phyloP scores from a whole-genome alignment of 228 moss, liverwort and hornwort species.

The Sphagnum fallax region DNA sequence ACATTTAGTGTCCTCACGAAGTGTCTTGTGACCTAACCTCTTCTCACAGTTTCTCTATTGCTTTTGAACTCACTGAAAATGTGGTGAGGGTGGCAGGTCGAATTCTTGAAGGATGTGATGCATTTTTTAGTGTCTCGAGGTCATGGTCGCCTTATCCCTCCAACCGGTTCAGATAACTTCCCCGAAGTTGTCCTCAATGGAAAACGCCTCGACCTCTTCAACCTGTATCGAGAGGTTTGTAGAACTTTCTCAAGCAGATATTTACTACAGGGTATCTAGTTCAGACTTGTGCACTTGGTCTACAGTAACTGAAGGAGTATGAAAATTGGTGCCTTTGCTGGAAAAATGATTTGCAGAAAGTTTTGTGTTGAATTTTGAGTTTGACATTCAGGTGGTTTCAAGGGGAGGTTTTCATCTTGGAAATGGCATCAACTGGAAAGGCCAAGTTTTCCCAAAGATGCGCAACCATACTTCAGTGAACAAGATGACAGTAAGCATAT shows the following conservation, averaged over 20 bases:
- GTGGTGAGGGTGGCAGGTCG: not conserved
- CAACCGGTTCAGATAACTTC: conserved; percentile 87
- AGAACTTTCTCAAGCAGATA: not conserved
- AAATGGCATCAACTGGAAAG: conserved; percentile 99
- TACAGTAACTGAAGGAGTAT: too few species aligned
- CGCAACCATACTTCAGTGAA: conserved; percentile 93
- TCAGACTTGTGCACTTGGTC: too few species aligned
- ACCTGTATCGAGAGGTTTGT: conserved; percentile 86
- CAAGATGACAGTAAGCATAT: conserved; percentile 84
- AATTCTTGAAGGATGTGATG: conserved; percentile 53
- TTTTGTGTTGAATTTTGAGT: not conserved
- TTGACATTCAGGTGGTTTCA: conserved; percentile 68
- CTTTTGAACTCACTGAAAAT: too few species aligned
- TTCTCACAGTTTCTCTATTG: too few species aligned
- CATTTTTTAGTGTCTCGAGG: conserved; percentile 83
- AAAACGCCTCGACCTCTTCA: conserved; percentile 89
- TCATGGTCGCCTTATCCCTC: conserved; percentile 86
- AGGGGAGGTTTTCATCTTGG: conserved; percentile 99
- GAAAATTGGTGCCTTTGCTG: too few species aligned
- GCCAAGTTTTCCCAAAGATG: conserved; percentile 99
- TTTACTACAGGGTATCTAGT: too few species aligned
- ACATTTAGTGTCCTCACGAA: not conserved
- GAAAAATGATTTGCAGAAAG: not conserved
- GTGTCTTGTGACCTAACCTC: too few species aligned
- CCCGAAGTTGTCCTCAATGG: conserved; percentile 98